A percentile compares a stretch with the other conserved stretches of the same genome.
Conservation (phyloP, 2,329 filamentous ascomycete species). For the Pochonia chlamydosporia region DNA sequence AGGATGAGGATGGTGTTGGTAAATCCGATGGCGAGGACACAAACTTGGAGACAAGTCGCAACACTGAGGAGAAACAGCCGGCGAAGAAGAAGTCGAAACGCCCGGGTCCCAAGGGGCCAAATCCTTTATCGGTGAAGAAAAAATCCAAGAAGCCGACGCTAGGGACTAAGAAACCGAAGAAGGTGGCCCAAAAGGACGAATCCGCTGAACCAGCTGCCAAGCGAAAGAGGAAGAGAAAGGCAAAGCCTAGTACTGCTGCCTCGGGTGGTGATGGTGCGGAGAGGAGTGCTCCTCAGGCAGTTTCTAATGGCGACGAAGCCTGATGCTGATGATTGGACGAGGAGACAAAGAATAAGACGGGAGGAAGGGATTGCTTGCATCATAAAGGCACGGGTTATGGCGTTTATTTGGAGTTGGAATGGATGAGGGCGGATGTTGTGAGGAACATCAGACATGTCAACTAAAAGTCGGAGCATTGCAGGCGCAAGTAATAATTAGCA, state of each 20-base stretch:
- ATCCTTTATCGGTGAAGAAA: slow-evolving; percentile 66
- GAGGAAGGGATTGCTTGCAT: too few relatives aligned
- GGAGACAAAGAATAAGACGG: background rate
- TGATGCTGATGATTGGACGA: too few relatives aligned
- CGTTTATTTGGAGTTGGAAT: background rate
- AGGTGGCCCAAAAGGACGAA: slow-evolving; percentile 24
- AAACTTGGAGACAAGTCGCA: slow-evolving; percentile 13
- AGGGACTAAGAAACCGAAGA: slow-evolving; percentile 17
- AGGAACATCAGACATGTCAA: background rate
- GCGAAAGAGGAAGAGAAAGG: slow-evolving; percentile 26
- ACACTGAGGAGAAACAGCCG: slow-evolving; percentile 13
- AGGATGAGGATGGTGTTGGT: slow-evolving; percentile 28
- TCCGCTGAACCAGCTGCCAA: slow-evolving; percentile 19
- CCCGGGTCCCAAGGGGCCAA: slow-evolving; percentile 62
- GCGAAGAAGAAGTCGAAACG: slow-evolving; percentile 51
- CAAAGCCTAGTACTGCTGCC: slow-evolving; percentile 16
- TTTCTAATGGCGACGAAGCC: slow-evolving; percentile 12
- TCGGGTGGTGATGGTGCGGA: slow-evolving; percentile 12
- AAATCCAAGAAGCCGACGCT: slow-evolving; percentile 53
- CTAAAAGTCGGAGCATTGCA: background rate
- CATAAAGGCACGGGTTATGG: background rate
- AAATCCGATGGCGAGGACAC: slow-evolving; percentile 28
- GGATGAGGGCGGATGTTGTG: background rate
- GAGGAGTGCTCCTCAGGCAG: slow-evolving; percentile 7
- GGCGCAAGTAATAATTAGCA: too few relatives aligned